These are phyloP conservation scores for Dillenia turbinata DNA, from an alignment of 164 flowering plant genomes.

Conservation along the genomic window DNA sequence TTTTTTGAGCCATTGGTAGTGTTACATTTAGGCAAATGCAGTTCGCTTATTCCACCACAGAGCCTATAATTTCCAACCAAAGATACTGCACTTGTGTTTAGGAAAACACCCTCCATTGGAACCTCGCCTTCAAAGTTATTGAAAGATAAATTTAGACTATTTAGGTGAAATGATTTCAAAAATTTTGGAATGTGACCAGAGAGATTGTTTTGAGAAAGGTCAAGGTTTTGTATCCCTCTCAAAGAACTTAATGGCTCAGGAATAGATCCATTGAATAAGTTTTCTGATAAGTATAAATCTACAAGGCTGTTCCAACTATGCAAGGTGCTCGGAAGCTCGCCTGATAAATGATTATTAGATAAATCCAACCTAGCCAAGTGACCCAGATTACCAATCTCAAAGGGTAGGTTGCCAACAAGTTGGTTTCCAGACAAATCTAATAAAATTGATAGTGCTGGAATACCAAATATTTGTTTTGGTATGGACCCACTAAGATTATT, in stretches of 20 bases:
- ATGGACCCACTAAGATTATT: conserved; percentile 1
- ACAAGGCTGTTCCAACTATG: too few relatives aligned
- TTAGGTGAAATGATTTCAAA: background rate
- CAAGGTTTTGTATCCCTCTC: too few relatives aligned
- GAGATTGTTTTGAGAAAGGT: too few relatives aligned
- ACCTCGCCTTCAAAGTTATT: conserved; percentile 14
- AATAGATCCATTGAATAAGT: too few relatives aligned
- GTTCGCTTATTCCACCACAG: conserved; percentile 9
- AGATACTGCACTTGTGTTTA: background rate
- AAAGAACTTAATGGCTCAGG: too few relatives aligned
- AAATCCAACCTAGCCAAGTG: conserved; percentile 2
- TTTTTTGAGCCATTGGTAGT: background rate
- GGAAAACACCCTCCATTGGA: conserved; percentile 11
- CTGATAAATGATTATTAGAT: conserved; percentile 13
- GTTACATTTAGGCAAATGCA: conserved; percentile 5
- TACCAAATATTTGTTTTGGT: too few relatives aligned
- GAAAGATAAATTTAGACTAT: background rate
- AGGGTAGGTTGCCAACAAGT: conserved; percentile 1
- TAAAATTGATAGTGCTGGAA: background rate
- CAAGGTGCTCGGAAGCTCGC: conserved; percentile 2
- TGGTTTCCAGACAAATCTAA: conserved; percentile 3
- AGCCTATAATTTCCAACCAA: conserved; percentile 4
- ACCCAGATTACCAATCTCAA: background rate
- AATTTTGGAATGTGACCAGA: too few relatives aligned
- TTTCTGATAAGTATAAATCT: too few relatives aligned